Evolutionary conservation across 2,329 filamentous ascomycete species (phyloP).

Genomic region (Verticillium zaregamsianum): DNA sequence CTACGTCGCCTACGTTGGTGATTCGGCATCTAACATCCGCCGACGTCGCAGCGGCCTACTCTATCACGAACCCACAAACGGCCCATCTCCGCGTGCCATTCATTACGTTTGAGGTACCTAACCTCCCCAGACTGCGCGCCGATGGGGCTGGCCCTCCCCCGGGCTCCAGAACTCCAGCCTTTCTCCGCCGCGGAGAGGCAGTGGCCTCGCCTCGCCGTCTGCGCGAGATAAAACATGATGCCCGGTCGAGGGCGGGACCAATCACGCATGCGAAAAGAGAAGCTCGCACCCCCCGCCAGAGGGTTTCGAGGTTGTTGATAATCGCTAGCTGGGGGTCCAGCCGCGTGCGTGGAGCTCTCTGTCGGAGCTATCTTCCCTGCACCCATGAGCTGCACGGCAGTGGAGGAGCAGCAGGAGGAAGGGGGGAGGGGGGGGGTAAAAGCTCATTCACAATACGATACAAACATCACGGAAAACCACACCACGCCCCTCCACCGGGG

Average conservation of each 20-base stretch:
- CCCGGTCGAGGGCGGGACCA: background rate
- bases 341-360: conserved; percentile 3
- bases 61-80: background rate
- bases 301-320: background rate
- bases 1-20: too few relatives aligned
- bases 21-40: background rate
- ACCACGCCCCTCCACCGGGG: background rate
- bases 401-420: background rate
- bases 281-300: background rate
- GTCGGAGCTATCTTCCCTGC: background rate
- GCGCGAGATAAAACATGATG: background rate
- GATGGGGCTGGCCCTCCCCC: background rate
- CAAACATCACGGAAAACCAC: background rate
- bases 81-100: background rate
- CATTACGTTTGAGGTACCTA: background rate
- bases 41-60: background rate
- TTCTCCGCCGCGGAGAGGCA: background rate
- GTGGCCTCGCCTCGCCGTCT: background rate
- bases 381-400: background rate
- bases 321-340: conserved; percentile 1
- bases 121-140: background rate
- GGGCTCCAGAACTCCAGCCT: background rate
- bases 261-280: background rate
- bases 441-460: background rate
- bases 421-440: background rate